Evolutionary conservation across 2,329 filamentous ascomycete species (phyloP).

Genomic region (Ceratocystis colombiana): DNA sequence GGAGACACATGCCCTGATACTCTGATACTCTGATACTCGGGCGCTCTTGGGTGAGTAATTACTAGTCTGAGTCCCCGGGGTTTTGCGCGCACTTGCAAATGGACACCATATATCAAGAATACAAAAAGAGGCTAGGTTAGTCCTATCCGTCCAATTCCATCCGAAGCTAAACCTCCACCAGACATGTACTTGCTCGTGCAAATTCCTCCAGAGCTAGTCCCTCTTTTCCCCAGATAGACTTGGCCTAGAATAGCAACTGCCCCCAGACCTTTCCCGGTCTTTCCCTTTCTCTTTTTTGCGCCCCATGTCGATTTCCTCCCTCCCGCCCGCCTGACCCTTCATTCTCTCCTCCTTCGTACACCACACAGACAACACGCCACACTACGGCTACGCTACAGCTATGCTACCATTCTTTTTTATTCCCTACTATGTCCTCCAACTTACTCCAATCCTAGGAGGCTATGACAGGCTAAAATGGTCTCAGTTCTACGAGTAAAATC

Average conservation of each 20-base stretch:
- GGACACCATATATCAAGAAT: not conserved
- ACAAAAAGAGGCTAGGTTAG: not conserved
- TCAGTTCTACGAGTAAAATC: too few relatives aligned
- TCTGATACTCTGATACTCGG: too few relatives aligned
- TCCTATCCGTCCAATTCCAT: not conserved
- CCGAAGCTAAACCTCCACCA: not conserved
- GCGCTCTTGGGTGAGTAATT: not conserved
- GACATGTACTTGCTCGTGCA: not conserved
- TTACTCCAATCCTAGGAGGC: not conserved
- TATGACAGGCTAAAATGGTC: slow-evolving; percentile 8
- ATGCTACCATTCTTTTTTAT: too few relatives aligned
- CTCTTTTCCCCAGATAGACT: not conserved
- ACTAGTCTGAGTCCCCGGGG: too few relatives aligned
- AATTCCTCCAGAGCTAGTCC: not conserved
- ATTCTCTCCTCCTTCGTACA: too few relatives aligned
- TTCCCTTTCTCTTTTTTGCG: not conserved
- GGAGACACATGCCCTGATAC: not conserved
- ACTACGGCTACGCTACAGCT: too few relatives aligned
- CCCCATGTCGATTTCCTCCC: too few relatives aligned
- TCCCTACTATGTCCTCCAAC: not conserved
- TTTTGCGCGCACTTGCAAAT: not conserved
- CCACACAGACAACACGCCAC: too few relatives aligned
- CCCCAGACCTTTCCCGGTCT: not conserved
- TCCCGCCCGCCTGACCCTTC: too few relatives aligned
- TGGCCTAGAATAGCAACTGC: too few relatives aligned